Percentiles rank a stretch among this genome's conserved stretches.
Conservation (phyloP, 306 rosid species). For the Trichosanthes cucumerina region DNA sequence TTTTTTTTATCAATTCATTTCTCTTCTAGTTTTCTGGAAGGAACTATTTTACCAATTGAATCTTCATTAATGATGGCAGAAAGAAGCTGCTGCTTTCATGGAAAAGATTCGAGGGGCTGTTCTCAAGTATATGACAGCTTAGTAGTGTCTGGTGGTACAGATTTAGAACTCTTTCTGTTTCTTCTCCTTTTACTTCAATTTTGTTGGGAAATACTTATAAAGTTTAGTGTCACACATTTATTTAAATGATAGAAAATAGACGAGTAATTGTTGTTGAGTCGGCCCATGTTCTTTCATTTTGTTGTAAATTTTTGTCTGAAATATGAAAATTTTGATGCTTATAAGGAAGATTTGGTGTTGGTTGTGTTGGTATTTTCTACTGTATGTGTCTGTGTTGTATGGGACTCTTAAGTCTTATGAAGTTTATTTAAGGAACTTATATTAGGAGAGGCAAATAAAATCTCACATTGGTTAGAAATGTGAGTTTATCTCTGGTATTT, state of each 20-base stretch:
- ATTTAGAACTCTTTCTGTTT: neutral
- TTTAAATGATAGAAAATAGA: neutral
- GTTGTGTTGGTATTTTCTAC: neutral
- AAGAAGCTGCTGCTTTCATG: conserved; percentile 79
- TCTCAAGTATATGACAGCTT: conserved; percentile 71
- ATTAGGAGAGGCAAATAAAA: too few relatives aligned
- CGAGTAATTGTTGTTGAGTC: neutral
- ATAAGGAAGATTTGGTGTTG: neutral
- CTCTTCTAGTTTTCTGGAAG: neutral
- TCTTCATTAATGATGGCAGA: conserved; percentile 35
- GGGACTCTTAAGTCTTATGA: too few relatives aligned
- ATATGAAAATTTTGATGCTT: neutral
- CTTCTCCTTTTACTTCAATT: neutral
- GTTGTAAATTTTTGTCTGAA: neutral
- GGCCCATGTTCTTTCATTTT: neutral
- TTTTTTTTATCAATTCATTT: neutral
- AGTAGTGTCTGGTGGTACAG: conserved; percentile 17
- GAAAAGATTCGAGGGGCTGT: conserved; percentile 84
- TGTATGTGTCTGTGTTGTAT: too few relatives aligned
- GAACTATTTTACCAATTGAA: neutral
- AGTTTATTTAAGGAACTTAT: too few relatives aligned
- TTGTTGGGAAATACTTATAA: neutral
- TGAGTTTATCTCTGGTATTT: too few relatives aligned
- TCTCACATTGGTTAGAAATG: too few relatives aligned
- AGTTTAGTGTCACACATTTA: neutral